Conservation (phyloP, 73 alveolate genomes). For the Urostyla sp. region DNA sequence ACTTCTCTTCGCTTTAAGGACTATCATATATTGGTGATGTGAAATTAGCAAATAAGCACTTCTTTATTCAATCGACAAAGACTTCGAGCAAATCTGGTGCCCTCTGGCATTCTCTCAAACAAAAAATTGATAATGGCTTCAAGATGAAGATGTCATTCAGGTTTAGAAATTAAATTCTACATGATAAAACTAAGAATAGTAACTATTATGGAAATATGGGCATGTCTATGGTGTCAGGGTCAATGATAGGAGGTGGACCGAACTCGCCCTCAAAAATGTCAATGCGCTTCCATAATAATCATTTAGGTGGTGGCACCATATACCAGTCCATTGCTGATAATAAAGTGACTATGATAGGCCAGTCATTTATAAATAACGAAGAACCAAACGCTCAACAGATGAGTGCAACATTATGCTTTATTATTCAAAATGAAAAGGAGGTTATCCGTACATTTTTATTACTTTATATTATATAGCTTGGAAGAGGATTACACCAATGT, state of each 20-base stretch:
- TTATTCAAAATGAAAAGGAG: constrained; percentile 64
- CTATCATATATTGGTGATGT: constrained; percentile 56
- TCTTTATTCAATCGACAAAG: constrained; percentile 42
- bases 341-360: too few species aligned
- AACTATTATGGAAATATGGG: too few species aligned
- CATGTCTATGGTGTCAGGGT: constrained; percentile 15
- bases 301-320: too few species aligned
- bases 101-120: constrained; percentile 75
- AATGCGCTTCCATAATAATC: too few species aligned
- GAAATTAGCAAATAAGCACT: constrained; percentile 4
- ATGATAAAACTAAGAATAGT: too few species aligned
- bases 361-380: too few species aligned
- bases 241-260: too few species aligned
- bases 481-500: constrained; percentile 68
- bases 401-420: constrained; percentile 40
- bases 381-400: background rate
- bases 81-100: constrained; percentile 72
- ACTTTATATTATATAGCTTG: constrained; percentile 17
- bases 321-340: too few species aligned
- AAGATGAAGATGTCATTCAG: constrained; percentile 55
- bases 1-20: constrained; percentile 44
- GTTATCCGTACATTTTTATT: background rate
- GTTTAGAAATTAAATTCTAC: constrained; percentile 36
- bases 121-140: constrained; percentile 70
- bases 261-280: too few species aligned